Conservation (phyloP, 352 stramenopile genomes). For the Pythium guiyangense region DNA sequence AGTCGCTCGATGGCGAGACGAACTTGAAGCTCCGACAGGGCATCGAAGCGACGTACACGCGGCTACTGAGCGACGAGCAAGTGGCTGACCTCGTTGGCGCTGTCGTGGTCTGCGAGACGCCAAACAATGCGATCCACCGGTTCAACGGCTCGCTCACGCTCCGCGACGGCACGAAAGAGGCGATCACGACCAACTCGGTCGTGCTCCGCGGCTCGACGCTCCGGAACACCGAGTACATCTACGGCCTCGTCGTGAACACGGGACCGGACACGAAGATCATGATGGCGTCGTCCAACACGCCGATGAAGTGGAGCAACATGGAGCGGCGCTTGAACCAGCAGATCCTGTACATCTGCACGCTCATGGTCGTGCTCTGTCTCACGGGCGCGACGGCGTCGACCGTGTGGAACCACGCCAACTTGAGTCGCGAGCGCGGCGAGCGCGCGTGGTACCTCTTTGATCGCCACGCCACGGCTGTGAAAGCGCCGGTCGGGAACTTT, state of each 20-base stretch:
- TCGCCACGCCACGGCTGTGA: slow-evolving; percentile 34
- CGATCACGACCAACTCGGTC: slow-evolving; percentile 75
- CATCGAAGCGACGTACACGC: slow-evolving; percentile 72
- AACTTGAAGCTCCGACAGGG: slow-evolving; percentile 90
- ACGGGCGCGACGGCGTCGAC: slow-evolving; percentile 53
- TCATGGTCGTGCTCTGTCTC: slow-evolving; percentile 79
- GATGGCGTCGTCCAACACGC: slow-evolving; percentile 74
- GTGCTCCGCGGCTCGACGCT: slow-evolving; percentile 86
- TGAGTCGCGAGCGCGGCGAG: slow-evolving; percentile 28
- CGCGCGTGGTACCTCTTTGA: slow-evolving; percentile 78
- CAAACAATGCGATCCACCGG: slow-evolving; percentile 89
- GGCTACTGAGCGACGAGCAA: slow-evolving; percentile 38
- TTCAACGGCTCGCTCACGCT: slow-evolving; percentile 87
- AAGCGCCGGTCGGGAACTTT: slow-evolving; percentile 62
- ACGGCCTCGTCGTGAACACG: slow-evolving; percentile 90
- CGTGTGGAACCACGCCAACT: slow-evolving; percentile 64
- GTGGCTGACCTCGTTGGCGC: slow-evolving; percentile 52
- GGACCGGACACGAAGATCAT: slow-evolving; percentile 89
- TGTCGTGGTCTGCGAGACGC: slow-evolving; percentile 65
- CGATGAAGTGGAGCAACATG: slow-evolving; percentile 89
- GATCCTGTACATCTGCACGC: slow-evolving; percentile 79
- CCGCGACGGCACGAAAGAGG: slow-evolving; percentile 51
- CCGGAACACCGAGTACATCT: slow-evolving; percentile 91
- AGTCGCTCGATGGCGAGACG: slow-evolving; percentile 92
- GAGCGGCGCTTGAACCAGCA: slow-evolving; percentile 74